These are phyloP conservation scores for Barnettozyma populi DNA, from an alignment of 805 yeast genomes.

Conservation along the genomic window DNA sequence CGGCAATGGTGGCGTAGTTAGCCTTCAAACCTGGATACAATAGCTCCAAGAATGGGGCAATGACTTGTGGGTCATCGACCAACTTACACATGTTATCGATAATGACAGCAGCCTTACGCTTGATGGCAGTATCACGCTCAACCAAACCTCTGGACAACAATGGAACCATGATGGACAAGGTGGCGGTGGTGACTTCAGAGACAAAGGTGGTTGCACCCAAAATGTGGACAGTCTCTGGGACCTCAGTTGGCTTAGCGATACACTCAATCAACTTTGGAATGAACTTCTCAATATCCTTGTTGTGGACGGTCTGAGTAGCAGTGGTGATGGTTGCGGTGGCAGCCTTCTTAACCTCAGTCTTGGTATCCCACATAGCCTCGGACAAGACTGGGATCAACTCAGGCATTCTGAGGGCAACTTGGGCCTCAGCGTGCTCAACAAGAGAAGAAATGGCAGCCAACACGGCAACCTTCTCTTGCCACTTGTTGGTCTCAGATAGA, in stretches of 20 bases:
- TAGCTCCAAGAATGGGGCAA: constrained; percentile 97
- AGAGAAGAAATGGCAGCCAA: constrained; percentile 78
- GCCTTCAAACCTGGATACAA: constrained; percentile 94
- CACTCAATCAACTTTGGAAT: constrained; percentile 96
- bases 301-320: constrained; percentile 95
- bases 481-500: constrained; percentile 74
- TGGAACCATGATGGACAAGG: constrained; percentile 99
- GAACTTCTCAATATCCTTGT: constrained; percentile 99
- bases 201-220: constrained; percentile 99
- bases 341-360: constrained; percentile 94
- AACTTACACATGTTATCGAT: constrained; percentile 99
- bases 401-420: constrained; percentile 98
- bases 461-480: constrained; percentile 96
- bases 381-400: constrained; percentile 97
- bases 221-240: constrained; percentile 97
- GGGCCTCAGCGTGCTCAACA: constrained; percentile 92
- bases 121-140: constrained; percentile 98
- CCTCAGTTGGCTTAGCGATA: constrained; percentile 94
- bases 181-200: constrained; percentile 99
- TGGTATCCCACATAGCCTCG: constrained; percentile 99
- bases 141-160: constrained; percentile 98
- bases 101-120: constrained; percentile 99
- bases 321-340: constrained; percentile 94
- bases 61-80: constrained; percentile 99
- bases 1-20: constrained; percentile 96